These are phyloP conservation scores for Solioccasus polychromus DNA, from an alignment of 768 basidiomycete genomes.

Conservation along the genomic window DNA sequence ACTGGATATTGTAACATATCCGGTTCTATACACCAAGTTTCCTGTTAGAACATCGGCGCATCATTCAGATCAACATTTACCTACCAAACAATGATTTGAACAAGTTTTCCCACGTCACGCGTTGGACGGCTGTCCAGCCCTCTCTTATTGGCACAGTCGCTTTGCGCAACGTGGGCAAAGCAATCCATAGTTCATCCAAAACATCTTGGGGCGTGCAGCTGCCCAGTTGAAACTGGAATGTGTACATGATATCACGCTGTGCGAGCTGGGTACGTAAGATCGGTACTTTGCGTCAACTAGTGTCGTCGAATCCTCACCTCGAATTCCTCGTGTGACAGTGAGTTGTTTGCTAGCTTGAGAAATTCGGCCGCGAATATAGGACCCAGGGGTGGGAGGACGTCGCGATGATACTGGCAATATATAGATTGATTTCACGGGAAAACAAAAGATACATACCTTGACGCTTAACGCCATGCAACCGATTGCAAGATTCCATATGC, in stretches of 20 bases:
- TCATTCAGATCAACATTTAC: neutral
- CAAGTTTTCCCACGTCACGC: conserved; percentile 50
- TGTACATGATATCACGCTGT: conserved; percentile 53
- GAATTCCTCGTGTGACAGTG: conserved; percentile 44
- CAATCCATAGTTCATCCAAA: conserved; percentile 57
- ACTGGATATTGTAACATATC: conserved; percentile 52
- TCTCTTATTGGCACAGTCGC: conserved; percentile 33
- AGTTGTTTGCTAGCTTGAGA: conserved; percentile 46
- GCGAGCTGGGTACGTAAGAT: conserved; percentile 37
- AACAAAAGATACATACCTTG: conserved; percentile 42
- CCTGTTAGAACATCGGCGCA: neutral
- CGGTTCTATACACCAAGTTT: conserved; percentile 37
- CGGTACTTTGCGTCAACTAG: neutral
- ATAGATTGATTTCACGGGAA: neutral
- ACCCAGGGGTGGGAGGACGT: conserved; percentile 53
- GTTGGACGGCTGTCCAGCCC: conserved; percentile 47
- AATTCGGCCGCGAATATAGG: conserved; percentile 54
- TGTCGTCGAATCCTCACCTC: conserved; percentile 42
- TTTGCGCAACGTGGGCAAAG: conserved; percentile 48
- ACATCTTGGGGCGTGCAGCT: conserved; percentile 50
- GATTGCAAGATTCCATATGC: conserved; percentile 58
- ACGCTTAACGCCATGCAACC: conserved; percentile 59
- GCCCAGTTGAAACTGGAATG: conserved; percentile 48
- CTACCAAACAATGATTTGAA: conserved; percentile 41
- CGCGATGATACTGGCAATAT: conserved; percentile 53